Evolutionary conservation across 2,329 filamentous ascomycete genomes (phyloP).

Genomic region (Aspergillus transmontanensis): DNA sequence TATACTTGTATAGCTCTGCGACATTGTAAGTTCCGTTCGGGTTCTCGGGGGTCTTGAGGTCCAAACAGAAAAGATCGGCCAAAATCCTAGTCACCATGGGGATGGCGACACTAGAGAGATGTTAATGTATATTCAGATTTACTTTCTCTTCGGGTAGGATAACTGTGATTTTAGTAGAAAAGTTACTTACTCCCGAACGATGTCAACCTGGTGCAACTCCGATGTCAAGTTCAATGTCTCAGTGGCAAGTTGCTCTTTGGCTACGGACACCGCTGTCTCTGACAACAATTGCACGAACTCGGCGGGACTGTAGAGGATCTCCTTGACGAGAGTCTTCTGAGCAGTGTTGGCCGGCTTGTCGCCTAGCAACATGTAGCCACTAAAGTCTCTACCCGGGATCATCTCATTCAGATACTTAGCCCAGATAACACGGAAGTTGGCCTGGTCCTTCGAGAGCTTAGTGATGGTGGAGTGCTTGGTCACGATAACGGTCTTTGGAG

Average conservation of each 20-base stretch:
- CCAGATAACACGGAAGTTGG: slow-evolving; percentile 27
- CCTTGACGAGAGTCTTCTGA: slow-evolving; percentile 23
- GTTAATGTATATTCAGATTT: background rate
- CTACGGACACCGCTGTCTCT: slow-evolving; percentile 15
- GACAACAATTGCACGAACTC: slow-evolving; percentile 23
- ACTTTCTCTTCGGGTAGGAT: background rate
- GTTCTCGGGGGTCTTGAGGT: slow-evolving; percentile 30
- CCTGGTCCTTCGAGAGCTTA: slow-evolving; percentile 24
- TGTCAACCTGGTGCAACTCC: slow-evolving; percentile 27
- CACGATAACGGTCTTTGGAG: slow-evolving; percentile 20
- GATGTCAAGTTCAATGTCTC: slow-evolving; percentile 22
- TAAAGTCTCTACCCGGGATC: slow-evolving; percentile 20
- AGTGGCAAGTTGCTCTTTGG: slow-evolving; percentile 24
- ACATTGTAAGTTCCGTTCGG: slow-evolving; percentile 46
- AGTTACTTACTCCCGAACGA: slow-evolving; percentile 23
- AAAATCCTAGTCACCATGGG: slow-evolving; percentile 29
- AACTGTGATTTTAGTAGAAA: background rate
- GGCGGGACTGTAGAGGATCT: slow-evolving; percentile 22
- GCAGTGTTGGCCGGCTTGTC: slow-evolving; percentile 18
- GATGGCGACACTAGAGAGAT: slow-evolving; percentile 22
- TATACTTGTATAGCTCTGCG: slow-evolving; percentile 55
- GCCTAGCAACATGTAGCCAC: slow-evolving; percentile 24
- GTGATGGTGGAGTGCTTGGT: slow-evolving; percentile 22
- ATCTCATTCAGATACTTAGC: slow-evolving; percentile 23
- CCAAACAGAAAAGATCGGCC: slow-evolving; percentile 27